Conservation (phyloP, 2,329 filamentous ascomycete species). For the Trichoderma sp. region DNA sequence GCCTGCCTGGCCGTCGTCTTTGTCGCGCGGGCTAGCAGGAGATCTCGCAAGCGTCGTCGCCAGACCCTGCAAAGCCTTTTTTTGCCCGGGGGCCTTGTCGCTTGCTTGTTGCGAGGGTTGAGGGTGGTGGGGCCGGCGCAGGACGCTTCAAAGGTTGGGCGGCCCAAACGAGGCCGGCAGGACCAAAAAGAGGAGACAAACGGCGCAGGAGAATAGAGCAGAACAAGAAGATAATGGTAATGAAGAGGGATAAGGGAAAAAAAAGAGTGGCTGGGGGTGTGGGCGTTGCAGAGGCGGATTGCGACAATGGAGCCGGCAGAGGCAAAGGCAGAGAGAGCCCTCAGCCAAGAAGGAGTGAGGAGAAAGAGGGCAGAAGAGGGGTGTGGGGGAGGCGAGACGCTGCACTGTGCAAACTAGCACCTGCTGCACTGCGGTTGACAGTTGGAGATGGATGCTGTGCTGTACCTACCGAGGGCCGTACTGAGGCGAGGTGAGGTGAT, state of each 20-base stretch:
- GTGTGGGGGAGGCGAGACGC: conserved; percentile 23
- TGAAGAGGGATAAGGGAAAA: not conserved
- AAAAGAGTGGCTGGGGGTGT: conserved; percentile 28
- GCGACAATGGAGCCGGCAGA: conserved; percentile 11
- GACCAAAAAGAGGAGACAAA: conserved; percentile 8
- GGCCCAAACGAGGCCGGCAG: conserved; percentile 12
- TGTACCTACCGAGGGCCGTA: too few species aligned
- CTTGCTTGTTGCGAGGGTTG: too few species aligned
- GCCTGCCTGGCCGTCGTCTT: conserved; percentile 4
- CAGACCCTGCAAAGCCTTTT: conserved; percentile 22
- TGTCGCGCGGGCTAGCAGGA: conserved; percentile 13
- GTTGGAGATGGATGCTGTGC: not conserved
- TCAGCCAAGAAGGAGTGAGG: conserved; percentile 5
- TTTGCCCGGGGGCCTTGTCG: not conserved
- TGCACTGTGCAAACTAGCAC: too few species aligned
- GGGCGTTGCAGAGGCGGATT: conserved; percentile 8
- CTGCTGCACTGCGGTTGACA: conserved; percentile 1
- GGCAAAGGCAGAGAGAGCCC: not conserved
- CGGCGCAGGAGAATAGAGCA: not conserved
- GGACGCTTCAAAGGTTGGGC: conserved; percentile 25
- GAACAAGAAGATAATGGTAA: not conserved
- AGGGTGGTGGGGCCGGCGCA: conserved; percentile 27
- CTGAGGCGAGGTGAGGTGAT: conserved; percentile 20
- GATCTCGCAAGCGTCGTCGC: conserved; percentile 27
- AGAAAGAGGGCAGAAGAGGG: conserved; percentile 9